Evolutionary conservation across 2,329 filamentous ascomycete species (phyloP).

Genomic region (Massarina eburnea): DNA sequence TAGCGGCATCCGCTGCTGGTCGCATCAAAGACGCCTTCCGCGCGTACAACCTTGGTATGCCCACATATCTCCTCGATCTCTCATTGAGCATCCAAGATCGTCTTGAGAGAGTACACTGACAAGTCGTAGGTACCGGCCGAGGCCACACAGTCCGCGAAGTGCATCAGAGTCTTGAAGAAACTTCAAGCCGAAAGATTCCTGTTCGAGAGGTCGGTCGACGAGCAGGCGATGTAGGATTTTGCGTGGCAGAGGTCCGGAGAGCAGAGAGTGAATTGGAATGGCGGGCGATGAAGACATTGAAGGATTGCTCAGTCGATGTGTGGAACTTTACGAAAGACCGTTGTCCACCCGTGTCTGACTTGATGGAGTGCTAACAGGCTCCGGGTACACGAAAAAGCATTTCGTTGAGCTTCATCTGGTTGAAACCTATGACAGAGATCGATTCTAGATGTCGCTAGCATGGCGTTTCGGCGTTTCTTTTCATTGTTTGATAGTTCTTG

Average conservation of each 20-base stretch:
- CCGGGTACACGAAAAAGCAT: not conserved
- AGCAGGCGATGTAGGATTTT: constrained; percentile 46
- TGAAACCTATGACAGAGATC: constrained; percentile 10
- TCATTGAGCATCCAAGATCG: not conserved
- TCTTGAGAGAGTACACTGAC: constrained; percentile 13
- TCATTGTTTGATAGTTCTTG: constrained; percentile 8
- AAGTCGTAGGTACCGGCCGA: constrained; percentile 39
- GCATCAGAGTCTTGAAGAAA: constrained; percentile 41
- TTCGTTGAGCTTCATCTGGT: not conserved
- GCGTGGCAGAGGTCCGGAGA: constrained; percentile 42
- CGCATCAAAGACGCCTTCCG: constrained; percentile 38
- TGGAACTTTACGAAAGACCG: constrained; percentile 43
- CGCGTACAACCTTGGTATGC: constrained; percentile 44
- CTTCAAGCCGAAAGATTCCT: constrained; percentile 39
- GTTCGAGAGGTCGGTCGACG: constrained; percentile 41
- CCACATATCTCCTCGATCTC: not conserved
- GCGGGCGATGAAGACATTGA: constrained; percentile 39
- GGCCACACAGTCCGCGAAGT: constrained; percentile 49
- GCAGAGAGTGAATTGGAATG: constrained; percentile 44
- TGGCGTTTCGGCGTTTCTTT: constrained; percentile 18
- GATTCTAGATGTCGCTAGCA: constrained; percentile 14
- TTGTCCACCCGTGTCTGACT: constrained; percentile 14
- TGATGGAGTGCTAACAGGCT: constrained; percentile 16
- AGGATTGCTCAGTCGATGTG: constrained; percentile 42
- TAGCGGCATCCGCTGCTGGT: constrained; percentile 43